These are phyloP conservation scores for Fusarium nelsonii DNA, from an alignment of 2,329 filamentous ascomycete genomes.

Conservation along the genomic window DNA sequence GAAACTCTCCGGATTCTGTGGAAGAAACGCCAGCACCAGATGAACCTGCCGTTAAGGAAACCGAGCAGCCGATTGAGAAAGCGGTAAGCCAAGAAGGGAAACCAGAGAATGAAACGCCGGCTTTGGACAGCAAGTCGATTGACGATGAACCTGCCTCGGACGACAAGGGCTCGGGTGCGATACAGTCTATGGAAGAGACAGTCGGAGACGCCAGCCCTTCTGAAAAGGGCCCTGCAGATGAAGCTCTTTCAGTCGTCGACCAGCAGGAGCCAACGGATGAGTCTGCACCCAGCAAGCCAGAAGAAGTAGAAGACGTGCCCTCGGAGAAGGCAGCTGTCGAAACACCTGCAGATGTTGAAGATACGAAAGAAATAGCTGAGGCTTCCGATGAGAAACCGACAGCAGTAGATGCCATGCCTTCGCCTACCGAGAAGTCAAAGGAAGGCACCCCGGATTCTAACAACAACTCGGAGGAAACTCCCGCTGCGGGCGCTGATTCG, in stretches of 20 bases:
- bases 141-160: conserved; percentile 8
- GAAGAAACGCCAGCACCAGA: conserved; percentile 11
- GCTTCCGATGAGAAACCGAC: conserved; percentile 15
- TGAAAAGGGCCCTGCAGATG: conserved; percentile 10
- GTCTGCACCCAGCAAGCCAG: background rate
- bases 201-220: background rate
- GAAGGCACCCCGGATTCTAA: conserved; percentile 5
- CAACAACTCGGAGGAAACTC: conserved; percentile 17
- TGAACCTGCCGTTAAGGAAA: conserved; percentile 2
- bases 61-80: conserved; percentile 10
- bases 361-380: background rate
- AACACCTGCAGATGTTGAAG: background rate
- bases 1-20: conserved; percentile 6
- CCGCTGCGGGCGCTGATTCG: background rate
- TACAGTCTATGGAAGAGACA: conserved; percentile 4
- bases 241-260: background rate
- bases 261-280: conserved; percentile 12
- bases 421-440: background rate
- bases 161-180: background rate
- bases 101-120: background rate
- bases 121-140: background rate
- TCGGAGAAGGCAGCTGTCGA: conserved; percentile 10
- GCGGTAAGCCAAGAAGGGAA: conserved; percentile 1
- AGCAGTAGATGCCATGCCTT: conserved; percentile 1
- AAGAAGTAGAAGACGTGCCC: conserved; percentile 13